These are phyloP conservation scores for Kockiozyma suomiensis DNA, from an alignment of 805 yeast genomes.

Conservation along the genomic window DNA sequence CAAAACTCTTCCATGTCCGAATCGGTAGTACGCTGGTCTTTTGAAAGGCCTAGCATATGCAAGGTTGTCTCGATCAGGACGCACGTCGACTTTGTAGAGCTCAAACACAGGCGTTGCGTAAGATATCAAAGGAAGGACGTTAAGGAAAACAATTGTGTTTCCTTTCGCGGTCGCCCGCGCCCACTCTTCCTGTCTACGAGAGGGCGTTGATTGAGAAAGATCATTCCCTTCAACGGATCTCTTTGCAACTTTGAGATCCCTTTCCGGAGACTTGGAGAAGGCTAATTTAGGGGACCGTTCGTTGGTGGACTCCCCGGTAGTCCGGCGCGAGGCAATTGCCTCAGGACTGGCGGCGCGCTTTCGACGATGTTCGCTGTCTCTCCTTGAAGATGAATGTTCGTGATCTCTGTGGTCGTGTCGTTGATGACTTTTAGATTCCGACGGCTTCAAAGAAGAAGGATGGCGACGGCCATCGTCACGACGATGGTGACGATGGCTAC, in stretches of 20 bases:
- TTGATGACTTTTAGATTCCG: not conserved
- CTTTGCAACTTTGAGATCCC: too few species aligned
- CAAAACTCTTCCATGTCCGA: slow-evolving; percentile 22
- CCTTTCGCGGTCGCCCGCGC: slow-evolving; percentile 6
- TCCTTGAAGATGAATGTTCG: not conserved
- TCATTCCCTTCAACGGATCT: not conserved
- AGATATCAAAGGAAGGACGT: slow-evolving; percentile 3
- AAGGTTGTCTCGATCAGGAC: slow-evolving; percentile 10
- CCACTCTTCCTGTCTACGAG: not conserved
- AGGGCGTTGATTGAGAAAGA: not conserved
- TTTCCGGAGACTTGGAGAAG: too few species aligned
- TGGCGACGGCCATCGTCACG: not conserved
- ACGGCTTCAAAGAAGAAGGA: not conserved
- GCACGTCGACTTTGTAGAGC: slow-evolving; percentile 18
- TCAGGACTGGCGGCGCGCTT: not conserved
- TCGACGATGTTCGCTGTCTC: not conserved
- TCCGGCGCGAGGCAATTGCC: too few species aligned
- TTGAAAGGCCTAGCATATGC: slow-evolving; percentile 14
- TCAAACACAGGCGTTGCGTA: slow-evolving; percentile 5
- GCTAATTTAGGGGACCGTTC: not conserved
- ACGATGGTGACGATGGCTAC: not conserved
- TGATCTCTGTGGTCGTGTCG: not conserved
- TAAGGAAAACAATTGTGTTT: not conserved
- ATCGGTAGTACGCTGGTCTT: slow-evolving; percentile 16
- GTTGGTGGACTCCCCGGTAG: not conserved